Evolutionary conservation across 257 asterid genomes (phyloP).

Genomic region (Capsicum baccatum): DNA sequence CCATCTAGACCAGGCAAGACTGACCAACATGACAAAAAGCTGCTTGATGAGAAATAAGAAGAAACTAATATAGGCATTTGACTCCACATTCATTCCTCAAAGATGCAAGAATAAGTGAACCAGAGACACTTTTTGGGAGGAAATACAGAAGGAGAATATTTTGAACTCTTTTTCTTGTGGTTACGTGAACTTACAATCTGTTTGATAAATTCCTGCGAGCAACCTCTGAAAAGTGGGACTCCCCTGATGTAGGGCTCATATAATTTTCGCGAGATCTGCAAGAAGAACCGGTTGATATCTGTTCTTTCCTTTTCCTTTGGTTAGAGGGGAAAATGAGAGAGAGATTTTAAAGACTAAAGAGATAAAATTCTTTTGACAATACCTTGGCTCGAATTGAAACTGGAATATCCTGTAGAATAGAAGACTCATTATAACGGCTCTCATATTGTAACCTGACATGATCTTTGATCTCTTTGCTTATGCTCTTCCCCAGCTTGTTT

Average conservation of each 20-base stretch:
- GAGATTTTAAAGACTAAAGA: background rate
- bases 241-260: slow-evolving; percentile 54
- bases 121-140: background rate
- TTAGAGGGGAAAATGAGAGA: background rate
- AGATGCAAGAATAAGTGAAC: background rate
- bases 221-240: slow-evolving; percentile 63
- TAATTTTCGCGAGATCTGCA: slow-evolving; percentile 66
- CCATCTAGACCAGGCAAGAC: slow-evolving; percentile 5
- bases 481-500: slow-evolving; percentile 61
- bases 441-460: slow-evolving; percentile 70
- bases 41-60: slow-evolving; percentile 15
- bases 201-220: slow-evolving; percentile 61
- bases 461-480: slow-evolving; percentile 57
- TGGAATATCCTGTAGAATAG: slow-evolving; percentile 70
- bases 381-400: slow-evolving; percentile 69
- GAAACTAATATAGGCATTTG: background rate
- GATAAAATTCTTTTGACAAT: slow-evolving; percentile 9
- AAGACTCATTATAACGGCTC: slow-evolving; percentile 49
- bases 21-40: background rate
- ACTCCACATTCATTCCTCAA: background rate
- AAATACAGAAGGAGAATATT: background rate
- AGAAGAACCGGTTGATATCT: slow-evolving; percentile 7
- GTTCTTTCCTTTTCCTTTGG: background rate
- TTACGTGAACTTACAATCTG: slow-evolving; percentile 58
- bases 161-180: background rate